Evolutionary conservation across 2,329 filamentous ascomycete genomes (phyloP), one percentile per base, ranked within the genome.

Genomic region (Fusarium odoratissimum): DNA sequence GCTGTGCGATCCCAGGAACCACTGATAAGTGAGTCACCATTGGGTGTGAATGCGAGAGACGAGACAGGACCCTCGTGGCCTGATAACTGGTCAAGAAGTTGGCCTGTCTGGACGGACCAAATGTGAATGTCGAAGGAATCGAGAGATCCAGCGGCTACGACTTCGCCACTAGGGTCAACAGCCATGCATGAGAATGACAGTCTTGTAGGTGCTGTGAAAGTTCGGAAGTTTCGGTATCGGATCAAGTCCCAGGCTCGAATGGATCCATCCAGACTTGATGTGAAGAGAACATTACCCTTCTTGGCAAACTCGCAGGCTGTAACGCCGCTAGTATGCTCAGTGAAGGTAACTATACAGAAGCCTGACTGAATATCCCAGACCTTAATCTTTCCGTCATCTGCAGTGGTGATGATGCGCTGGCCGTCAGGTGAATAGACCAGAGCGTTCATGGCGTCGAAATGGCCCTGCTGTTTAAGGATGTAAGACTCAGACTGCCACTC

Each of bases 401-500:
- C 93, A 5, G 94, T 93, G 0, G 96, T 99, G 67, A 99, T 92
- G 71, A 99, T 94, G 42, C 93, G 91, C 78, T 97, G 94, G 8
- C 96, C 95, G 78, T 98, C 95, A 0, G 96, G 95, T 9, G 96
- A 95, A 82, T 98, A 99, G 13, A 93, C 92, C 8, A 99, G 86
- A 1, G 95, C 90, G 82, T 98, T 98, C 90, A 98, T 95, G 5
- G 94, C 93, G 80, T 99, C 96, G 73, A 97, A 95, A 82, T 99
- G 96, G 0, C 95, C 96, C 82, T 98, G 96, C 79, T 99, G 96
- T 83, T 99, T 99, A 52, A 99, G 86, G 65, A 99, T 97, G 82
- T 99, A 99, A 10, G 95, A 98, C 82, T 99, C 97, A 0, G 96
- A 99, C 80, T 98, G 95, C 95, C 97, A 99, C 81, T 99, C 96